phyloP scores from a whole-genome alignment of 1,284 basidiomycete genomes.

The Sphaerobolus stellatus region DNA sequence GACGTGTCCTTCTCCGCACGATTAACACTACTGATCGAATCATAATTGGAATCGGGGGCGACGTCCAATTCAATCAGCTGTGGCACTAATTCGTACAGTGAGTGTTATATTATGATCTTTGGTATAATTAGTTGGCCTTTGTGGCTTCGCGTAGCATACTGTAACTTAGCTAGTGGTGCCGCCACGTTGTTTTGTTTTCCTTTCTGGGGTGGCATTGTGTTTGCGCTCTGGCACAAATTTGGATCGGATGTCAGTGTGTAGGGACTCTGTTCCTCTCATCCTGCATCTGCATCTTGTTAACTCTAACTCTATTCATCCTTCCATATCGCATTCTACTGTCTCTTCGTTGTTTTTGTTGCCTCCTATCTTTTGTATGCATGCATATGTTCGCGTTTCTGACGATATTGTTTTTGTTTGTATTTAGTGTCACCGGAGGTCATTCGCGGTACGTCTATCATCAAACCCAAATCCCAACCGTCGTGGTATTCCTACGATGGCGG shows the following conservation, averaged over 20 bases:
- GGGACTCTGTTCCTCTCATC: not conserved
- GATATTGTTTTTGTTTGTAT: constrained; percentile 23
- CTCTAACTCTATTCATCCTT: not conserved
- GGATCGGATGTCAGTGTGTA: too few species aligned
- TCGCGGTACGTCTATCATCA: constrained; percentile 35
- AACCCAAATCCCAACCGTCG: constrained; percentile 27
- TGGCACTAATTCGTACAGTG: constrained; percentile 90
- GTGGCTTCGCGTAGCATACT: too few species aligned
- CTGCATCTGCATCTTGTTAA: not conserved
- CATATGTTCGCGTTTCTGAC: constrained; percentile 16
- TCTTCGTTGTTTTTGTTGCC: not conserved
- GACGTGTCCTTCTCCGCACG: too few species aligned
- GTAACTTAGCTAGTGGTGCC: too few species aligned
- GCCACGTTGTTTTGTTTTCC: too few species aligned
- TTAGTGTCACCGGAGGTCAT: constrained; percentile 95
- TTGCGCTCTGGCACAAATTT: too few species aligned
- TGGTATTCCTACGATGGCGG: not conserved
- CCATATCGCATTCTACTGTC: not conserved
- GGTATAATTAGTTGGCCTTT: too few species aligned
- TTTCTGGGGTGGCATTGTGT: too few species aligned
- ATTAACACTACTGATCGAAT: too few species aligned
- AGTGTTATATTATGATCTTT: constrained; percentile 32
- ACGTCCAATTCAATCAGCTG: constrained; percentile 59
- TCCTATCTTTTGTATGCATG: constrained; percentile 14
- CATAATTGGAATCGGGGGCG: too few species aligned